A percentile compares a stretch with the other conserved stretches of the same genome.
These are phyloP conservation scores for Patellaria atrata DNA, from an alignment of 495 filamentous ascomycete species.

Conservation along the genomic window DNA sequence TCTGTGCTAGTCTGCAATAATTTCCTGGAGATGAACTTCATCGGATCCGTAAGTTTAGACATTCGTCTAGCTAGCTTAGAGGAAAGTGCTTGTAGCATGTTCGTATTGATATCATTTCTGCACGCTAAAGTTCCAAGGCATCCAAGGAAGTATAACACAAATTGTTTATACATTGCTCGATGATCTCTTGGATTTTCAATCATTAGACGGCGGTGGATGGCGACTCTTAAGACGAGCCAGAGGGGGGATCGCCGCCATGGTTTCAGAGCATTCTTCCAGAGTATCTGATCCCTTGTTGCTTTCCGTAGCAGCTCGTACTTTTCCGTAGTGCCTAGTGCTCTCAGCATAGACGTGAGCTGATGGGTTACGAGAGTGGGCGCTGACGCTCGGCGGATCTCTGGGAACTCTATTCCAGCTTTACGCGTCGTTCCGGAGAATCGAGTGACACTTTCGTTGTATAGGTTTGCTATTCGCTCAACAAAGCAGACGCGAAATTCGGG, in stretches of 20 bases:
- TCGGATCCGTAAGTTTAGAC: too few species aligned
- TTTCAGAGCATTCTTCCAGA: constrained; percentile 28
- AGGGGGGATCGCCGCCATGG: constrained; percentile 45
- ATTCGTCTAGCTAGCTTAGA: too few species aligned
- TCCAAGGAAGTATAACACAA: too few species aligned
- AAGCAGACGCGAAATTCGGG: constrained; percentile 27
- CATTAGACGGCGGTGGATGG: too few species aligned
- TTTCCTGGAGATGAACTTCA: too few species aligned
- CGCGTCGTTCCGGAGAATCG: constrained; percentile 27
- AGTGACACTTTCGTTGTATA: constrained; percentile 29
- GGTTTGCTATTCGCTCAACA: constrained; percentile 28
- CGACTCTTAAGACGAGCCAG: constrained; percentile 46
- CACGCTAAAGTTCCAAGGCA: too few species aligned
- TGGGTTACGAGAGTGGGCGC: constrained; percentile 44
- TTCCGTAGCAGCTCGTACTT: constrained; percentile 33
- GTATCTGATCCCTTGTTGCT: constrained; percentile 45
- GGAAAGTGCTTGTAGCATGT: too few species aligned
- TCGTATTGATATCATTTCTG: too few species aligned
- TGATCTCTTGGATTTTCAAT: too few species aligned
- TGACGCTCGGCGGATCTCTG: constrained; percentile 40
- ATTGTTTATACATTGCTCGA: too few species aligned
- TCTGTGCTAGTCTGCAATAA: too few species aligned
- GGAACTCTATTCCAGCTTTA: constrained; percentile 28
- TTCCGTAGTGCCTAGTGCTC: constrained; percentile 26
- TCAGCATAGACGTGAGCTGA: constrained; percentile 35